These are phyloP conservation scores for Solidago caesia DNA, from an alignment of 129 eudicot genomes.

Conservation along the genomic window DNA sequence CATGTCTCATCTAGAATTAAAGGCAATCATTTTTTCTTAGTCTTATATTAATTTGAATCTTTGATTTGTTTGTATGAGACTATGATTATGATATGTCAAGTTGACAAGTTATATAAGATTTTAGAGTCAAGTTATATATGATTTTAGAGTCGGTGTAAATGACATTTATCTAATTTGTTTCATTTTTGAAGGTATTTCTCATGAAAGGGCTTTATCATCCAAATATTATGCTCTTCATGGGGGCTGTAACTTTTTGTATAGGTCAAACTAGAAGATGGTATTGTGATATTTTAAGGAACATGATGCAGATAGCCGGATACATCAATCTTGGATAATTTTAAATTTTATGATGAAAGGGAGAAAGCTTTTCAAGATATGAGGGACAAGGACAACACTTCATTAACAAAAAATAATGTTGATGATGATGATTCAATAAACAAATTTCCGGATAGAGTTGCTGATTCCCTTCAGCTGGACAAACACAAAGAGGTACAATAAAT, in stretches of 20 bases:
- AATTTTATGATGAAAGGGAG: conserved; percentile 64
- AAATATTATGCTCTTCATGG: conserved; percentile 68
- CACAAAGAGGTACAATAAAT: conserved; percentile 28
- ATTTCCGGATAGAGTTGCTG: conserved; percentile 48
- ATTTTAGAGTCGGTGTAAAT: not conserved
- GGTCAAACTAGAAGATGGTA: conserved; percentile 65
- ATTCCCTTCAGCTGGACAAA: conserved; percentile 46
- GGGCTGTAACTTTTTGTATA: conserved; percentile 49
- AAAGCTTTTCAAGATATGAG: conserved; percentile 54
- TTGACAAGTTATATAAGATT: not conserved
- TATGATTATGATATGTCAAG: too few relatives aligned
- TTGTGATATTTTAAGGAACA: conserved; percentile 62
- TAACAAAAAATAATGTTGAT: conserved; percentile 23
- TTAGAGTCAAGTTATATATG: not conserved
- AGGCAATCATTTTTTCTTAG: too few relatives aligned
- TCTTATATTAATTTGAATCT: too few relatives aligned
- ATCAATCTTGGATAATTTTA: conserved; percentile 62
- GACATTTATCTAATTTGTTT: conserved; percentile 9
- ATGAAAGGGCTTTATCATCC: conserved; percentile 78
- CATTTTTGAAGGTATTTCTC: conserved; percentile 50
- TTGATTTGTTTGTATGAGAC: too few relatives aligned
- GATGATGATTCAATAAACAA: conserved; percentile 36
- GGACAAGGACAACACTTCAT: conserved; percentile 40
- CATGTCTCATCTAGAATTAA: too few relatives aligned
- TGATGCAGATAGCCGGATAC: conserved; percentile 36